phyloP scores from a whole-genome alignment of 768 basidiomycete genomes.

The Tricholoma furcatifolium region DNA sequence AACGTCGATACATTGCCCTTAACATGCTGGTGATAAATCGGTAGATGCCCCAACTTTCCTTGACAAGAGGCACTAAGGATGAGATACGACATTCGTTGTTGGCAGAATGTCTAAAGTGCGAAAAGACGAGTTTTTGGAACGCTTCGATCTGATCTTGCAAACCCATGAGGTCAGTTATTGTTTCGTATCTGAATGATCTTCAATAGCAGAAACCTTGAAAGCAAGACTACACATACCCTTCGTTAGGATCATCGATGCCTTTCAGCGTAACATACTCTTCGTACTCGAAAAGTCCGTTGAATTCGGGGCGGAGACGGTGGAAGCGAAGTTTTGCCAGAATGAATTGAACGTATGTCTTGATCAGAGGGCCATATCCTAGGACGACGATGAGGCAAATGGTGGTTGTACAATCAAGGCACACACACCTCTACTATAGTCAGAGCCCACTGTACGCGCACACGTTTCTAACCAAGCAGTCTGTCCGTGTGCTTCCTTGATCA shows the following conservation, averaged over 20 bases:
- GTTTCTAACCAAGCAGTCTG: slow-evolving; percentile 99
- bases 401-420: slow-evolving; percentile 9
- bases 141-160: slow-evolving; percentile 99
- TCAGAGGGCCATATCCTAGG: slow-evolving; percentile 87
- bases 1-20: slow-evolving; percentile 93
- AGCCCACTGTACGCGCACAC: slow-evolving; percentile 84
- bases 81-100: slow-evolving; percentile 99
- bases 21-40: slow-evolving; percentile 99
- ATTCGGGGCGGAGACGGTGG: slow-evolving; percentile 93
- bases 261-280: slow-evolving; percentile 98
- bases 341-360: slow-evolving; percentile 95
- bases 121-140: slow-evolving; percentile 97
- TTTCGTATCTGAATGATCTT: slow-evolving; percentile 74
- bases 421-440: slow-evolving; percentile 74
- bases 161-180: slow-evolving; percentile 95
- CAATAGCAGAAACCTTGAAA: slow-evolving; percentile 10
- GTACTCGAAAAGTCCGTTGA: slow-evolving; percentile 98
- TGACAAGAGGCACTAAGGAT: slow-evolving; percentile 92
- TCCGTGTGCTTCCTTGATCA: slow-evolving; percentile 93
- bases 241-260: slow-evolving; percentile 98
- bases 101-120: slow-evolving; percentile 85
- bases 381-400: slow-evolving; percentile 2
- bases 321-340: slow-evolving; percentile 94
- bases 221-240: slow-evolving; percentile 66
- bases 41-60: slow-evolving; percentile 99